Conservation (phyloP, 192 early-diverging fungal genomes). For the Coemansia sp. region DNA sequence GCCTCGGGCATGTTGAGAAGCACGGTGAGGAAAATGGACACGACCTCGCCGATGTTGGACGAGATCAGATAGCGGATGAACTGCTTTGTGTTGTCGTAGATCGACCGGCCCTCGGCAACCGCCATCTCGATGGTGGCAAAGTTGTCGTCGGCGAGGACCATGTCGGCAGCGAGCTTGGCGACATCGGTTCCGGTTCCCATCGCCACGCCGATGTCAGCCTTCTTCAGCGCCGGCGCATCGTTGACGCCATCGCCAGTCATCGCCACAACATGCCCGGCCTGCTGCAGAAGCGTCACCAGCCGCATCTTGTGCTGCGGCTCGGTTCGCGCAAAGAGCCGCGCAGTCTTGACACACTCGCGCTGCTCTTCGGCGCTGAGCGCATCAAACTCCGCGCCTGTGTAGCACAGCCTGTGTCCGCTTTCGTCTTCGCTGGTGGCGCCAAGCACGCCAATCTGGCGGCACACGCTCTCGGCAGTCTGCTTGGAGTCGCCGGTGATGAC, state of each 20-base stretch:
- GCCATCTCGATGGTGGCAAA: slow-evolving; percentile 98
- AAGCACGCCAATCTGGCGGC: slow-evolving; percentile 94
- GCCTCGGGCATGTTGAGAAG: slow-evolving; percentile 97
- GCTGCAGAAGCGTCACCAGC: slow-evolving; percentile 90
- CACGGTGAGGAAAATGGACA: slow-evolving; percentile 96
- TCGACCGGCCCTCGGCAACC: slow-evolving; percentile 95
- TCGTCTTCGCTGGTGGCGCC: slow-evolving; percentile 53
- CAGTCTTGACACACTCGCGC: slow-evolving; percentile 67
- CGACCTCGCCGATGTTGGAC: slow-evolving; percentile 99
- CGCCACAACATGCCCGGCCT: slow-evolving; percentile 60
- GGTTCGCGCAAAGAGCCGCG: slow-evolving; percentile 89
- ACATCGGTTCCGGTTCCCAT: slow-evolving; percentile 99
- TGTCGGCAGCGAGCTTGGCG: slow-evolving; percentile 96
- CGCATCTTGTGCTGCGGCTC: slow-evolving; percentile 96
- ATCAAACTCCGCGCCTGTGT: slow-evolving; percentile 97
- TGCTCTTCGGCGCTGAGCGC: slow-evolving; percentile 76
- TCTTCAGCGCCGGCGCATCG: slow-evolving; percentile 96
- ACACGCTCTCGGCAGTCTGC: slow-evolving; percentile 96
- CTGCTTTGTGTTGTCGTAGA: slow-evolving; percentile 99
- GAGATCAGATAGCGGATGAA: slow-evolving; percentile 98
- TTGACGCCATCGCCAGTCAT: slow-evolving; percentile 99
- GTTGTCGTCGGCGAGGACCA: slow-evolving; percentile 99
- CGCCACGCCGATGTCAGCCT: slow-evolving; percentile 98
- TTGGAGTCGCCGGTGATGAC: slow-evolving; percentile 99
- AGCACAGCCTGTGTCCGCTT: slow-evolving; percentile 60